phyloP scores from a whole-genome alignment of 192 early-diverging fungal species.

The Oehlia diaphana region DNA sequence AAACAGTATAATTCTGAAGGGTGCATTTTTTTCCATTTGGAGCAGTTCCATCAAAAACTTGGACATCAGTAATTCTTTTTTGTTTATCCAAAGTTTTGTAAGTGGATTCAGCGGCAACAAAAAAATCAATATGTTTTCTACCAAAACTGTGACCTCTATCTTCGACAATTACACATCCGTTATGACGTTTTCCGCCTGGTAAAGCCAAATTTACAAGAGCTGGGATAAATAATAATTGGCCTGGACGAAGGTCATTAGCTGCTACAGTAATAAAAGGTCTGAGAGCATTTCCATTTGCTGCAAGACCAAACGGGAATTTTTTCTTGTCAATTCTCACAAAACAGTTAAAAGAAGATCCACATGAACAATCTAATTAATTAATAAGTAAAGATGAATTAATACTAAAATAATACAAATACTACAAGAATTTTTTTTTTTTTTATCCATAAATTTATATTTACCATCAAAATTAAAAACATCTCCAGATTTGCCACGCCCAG shows the following conservation, averaged over 20 bases:
- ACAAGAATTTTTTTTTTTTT: no score
- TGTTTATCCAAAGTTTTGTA: neutral
- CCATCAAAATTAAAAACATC: constrained; percentile 9
- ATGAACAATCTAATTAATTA: constrained; percentile 6
- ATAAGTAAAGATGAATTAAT: neutral
- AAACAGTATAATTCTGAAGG: neutral
- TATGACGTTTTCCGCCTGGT: constrained; percentile 41
- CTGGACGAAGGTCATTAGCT: constrained; percentile 38
- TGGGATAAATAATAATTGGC: constrained; percentile 37
- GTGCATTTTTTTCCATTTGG: neutral
- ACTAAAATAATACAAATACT: no score
- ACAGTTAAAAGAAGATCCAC: constrained; percentile 9
- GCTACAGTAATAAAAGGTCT: constrained; percentile 45
- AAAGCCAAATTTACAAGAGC: constrained; percentile 34
- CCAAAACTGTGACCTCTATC: constrained; percentile 40
- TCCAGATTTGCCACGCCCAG: neutral
- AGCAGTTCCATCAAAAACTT: neutral
- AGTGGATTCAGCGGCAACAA: constrained; percentile 3
- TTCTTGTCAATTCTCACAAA: neutral
- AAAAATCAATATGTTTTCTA: constrained; percentile 36
- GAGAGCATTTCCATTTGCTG: constrained; percentile 13
- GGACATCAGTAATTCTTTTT: neutral
- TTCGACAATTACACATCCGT: constrained; percentile 45
- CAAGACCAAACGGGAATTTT: neutral
- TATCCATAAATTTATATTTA: neutral